These are phyloP conservation scores for Pisolithus tinctorius DNA, from an alignment of 768 basidiomycete genomes.

Conservation along the genomic window DNA sequence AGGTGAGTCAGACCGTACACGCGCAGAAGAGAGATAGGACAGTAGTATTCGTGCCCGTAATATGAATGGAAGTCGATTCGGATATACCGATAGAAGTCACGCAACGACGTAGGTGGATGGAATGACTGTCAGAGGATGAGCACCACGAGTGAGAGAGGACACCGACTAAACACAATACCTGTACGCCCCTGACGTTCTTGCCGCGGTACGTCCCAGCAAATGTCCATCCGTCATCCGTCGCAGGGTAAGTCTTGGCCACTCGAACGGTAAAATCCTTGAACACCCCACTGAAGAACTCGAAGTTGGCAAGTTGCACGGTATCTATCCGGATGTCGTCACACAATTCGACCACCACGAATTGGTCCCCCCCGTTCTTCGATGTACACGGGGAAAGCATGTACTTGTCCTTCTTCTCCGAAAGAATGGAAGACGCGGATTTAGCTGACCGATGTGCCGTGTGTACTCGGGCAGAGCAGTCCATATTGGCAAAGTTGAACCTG, in stretches of 20 bases:
- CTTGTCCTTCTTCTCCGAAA: slow-evolving; percentile 83
- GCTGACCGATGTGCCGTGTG: slow-evolving; percentile 77
- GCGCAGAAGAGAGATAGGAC: slow-evolving; percentile 85
- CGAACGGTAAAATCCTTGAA: slow-evolving; percentile 89
- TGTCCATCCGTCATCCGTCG: slow-evolving; percentile 57
- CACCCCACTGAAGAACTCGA: slow-evolving; percentile 96
- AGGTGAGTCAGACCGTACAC: slow-evolving; percentile 96
- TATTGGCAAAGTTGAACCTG: slow-evolving; percentile 90
- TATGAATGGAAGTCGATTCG: slow-evolving; percentile 91
- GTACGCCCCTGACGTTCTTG: slow-evolving; percentile 88
- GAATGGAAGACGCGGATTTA: slow-evolving; percentile 76
- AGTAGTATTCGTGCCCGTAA: slow-evolving; percentile 94
- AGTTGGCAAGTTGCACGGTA: slow-evolving; percentile 92
- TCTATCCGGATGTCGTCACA: slow-evolving; percentile 98
- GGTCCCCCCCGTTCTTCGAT: slow-evolving; percentile 34
- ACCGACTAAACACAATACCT: slow-evolving; percentile 41
- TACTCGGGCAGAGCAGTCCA: slow-evolving; percentile 91
- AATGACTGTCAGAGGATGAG: slow-evolving; percentile 47
- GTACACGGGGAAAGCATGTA: slow-evolving; percentile 97
- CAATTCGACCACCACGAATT: slow-evolving; percentile 90
- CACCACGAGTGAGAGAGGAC: not conserved
- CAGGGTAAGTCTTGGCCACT: slow-evolving; percentile 75
- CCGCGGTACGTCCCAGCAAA: slow-evolving; percentile 72
- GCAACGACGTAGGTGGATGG: slow-evolving; percentile 63
- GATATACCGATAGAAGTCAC: slow-evolving; percentile 88